Base-by-base conservation (phyloP, 768 basidiomycete species). In the Gloeostereum incarnatum region DNA sequence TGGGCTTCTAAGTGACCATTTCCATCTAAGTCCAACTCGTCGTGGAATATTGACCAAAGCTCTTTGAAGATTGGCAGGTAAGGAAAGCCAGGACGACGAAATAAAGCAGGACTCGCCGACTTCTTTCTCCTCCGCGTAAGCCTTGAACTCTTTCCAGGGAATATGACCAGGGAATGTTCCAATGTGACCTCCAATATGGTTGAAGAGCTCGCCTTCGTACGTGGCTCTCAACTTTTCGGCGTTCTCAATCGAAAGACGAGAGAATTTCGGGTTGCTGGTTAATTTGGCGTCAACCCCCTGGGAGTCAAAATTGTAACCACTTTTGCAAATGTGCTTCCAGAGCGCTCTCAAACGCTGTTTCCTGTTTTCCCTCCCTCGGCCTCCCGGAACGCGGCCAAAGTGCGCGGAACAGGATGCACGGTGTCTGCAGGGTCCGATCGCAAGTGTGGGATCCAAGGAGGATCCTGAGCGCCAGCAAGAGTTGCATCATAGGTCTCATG, bases 11-110 rank as follows among this genome's bases (percentile, higher is more conserved):
- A 57, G 40, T 73, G 75, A 6, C 89, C 91, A 58, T 96, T 88
- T 19, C 84, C 74, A 51, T 96, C 90, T 44, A 90, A 65, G 62
- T 94, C 93, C 35, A 96, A 71, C 49, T 92, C 85, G 52, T 90
- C 71, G 46, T 88, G 87, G 59, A 96, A 96, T 39, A 92, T 79
- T 36, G 75, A 67, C 93, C 93, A 96, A 16, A 96, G 67, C 58
- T 94, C 91, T 89, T 41, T 31, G 39, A 41, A n/a, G n/a, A n/a
- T n/a, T n/a, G n/a, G n/a, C 38, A 31, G 10, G 34, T 46, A 42
- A 57, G 26, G 20, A 42, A 35, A 36, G 23, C 43, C 16, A 35
- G 45, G 31, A 45, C 36, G 43, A 44, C 10, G 36, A 40, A 41
- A 34, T 20, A 42, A 22, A n/a, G n/a, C n/a, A n/a, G 41, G 39